Evolutionary conservation across 1,284 basidiomycete species (phyloP).

Genomic region (Cryptococcus jaspeensis): DNA sequence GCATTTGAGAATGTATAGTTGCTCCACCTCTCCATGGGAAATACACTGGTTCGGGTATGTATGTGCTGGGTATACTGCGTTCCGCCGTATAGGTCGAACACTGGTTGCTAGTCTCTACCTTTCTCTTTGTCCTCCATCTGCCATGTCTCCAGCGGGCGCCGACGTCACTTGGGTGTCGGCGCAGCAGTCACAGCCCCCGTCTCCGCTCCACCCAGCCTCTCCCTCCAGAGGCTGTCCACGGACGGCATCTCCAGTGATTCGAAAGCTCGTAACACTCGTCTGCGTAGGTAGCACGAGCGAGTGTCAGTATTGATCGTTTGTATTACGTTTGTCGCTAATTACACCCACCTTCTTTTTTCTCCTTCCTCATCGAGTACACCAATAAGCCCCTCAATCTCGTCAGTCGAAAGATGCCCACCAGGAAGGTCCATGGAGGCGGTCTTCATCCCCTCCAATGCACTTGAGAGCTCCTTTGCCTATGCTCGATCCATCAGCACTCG

Average conservation of each 20-base stretch:
- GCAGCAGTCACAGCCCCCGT: background rate
- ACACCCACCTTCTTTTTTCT: conserved; percentile 26
- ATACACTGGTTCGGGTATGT: background rate
- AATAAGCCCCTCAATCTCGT: conserved; percentile 15
- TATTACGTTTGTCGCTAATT: no score
- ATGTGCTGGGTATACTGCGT: background rate
- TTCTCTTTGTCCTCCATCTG: background rate
- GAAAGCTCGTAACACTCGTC: conserved; percentile 8
- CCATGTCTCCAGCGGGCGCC: background rate
- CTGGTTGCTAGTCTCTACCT: background rate
- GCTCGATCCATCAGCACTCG: background rate
- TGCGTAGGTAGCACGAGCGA: background rate
- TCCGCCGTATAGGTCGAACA: background rate
- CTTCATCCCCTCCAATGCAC: conserved; percentile 24
- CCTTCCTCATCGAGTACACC: conserved; percentile 21
- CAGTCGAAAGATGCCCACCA: conserved; percentile 25
- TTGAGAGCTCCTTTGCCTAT: conserved; percentile 27
- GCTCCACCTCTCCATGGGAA: background rate
- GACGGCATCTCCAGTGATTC: conserved; percentile 8
- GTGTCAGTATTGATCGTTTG: background rate
- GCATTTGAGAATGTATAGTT: background rate
- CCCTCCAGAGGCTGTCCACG: background rate
- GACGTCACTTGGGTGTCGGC: background rate
- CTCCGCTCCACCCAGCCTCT: background rate
- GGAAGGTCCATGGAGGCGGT: conserved; percentile 22